Base-by-base conservation (phyloP, 2,329 filamentous ascomycete species). In the Diaporthe velutina region DNA sequence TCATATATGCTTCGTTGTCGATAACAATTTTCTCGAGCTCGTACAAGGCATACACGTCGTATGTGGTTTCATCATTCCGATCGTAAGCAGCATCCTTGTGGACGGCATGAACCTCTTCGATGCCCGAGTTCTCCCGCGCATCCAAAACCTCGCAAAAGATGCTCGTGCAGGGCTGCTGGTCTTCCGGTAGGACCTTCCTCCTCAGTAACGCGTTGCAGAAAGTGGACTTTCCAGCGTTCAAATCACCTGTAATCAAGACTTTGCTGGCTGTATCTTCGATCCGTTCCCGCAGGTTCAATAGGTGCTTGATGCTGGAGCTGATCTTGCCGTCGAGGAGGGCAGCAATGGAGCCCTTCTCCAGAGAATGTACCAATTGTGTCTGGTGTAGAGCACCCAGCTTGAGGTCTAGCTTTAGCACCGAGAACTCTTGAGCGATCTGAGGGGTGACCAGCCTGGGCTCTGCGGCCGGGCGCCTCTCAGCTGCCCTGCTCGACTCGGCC, bases 261-360 rank as follows among this genome's bases (percentile, higher is more conserved):
- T 99, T 99, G 85, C 96, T 98, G 6, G 96, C 95, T 0, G 95
- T 98, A 83, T 99, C 97, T 82, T 98, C 97, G 77, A 99, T 99
- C 71, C 97, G 93, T 78, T 98, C 97, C 75, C 95, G 92, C 45
- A 99, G 88, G 0, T 94, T 92, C 73, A 95, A 89, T 1, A 99
- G 89, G 83, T 99, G 97, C 79, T 95, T 95, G 81, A 98, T 94
- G 82, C 95, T 98, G 76, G 97, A 95, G 79, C 93, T 93, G 79
- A 99, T 98, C 84, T 98, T 98, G 35, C 95, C 96, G 82, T 98
- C 96, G 52, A 99, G 86, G 2, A 99, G 86, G 1, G 96, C 93
- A 0, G 97, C 97, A 76, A 99, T 94, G 1, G 96, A 98, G 19
- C 89, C 89, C 84, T 98, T 98, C 79, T 98, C 96, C 67, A 99